Evolutionary conservation across 2,329 filamentous ascomycete genomes (phyloP).

Genomic region (Pseudocercospora fijiensis): DNA sequence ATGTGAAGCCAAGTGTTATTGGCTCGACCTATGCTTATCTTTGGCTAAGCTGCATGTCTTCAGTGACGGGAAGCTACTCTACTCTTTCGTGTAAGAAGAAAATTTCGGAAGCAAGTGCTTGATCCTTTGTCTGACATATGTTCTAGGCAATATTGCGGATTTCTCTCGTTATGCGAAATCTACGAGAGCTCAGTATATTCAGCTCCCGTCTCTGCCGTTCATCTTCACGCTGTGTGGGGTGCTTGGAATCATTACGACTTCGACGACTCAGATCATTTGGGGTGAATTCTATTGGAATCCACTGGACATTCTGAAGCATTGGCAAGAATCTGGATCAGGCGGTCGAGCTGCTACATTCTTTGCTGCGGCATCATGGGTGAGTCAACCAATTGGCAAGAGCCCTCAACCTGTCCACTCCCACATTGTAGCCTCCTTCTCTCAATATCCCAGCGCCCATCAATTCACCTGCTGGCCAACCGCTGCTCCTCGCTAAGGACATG

Average conservation of each 20-base stretch:
- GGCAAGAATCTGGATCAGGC: slow-evolving; percentile 13
- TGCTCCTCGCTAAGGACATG: too few relatives aligned
- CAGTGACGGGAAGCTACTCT: slow-evolving; percentile 50
- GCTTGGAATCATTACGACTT: slow-evolving; percentile 57
- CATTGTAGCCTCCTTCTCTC: too few relatives aligned
- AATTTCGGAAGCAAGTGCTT: too few relatives aligned
- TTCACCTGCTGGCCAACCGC: too few relatives aligned
- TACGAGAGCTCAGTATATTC: slow-evolving; percentile 34
- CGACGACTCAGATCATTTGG: slow-evolving; percentile 53
- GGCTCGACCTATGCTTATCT: slow-evolving; percentile 42
- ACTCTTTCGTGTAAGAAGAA: slow-evolving; percentile 31
- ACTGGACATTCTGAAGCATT: slow-evolving; percentile 21
- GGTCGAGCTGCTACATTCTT: slow-evolving; percentile 28
- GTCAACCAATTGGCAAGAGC: too few relatives aligned
- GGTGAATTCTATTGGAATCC: slow-evolving; percentile 43
- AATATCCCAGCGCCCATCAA: too few relatives aligned
- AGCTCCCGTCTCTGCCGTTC: slow-evolving; percentile 45
- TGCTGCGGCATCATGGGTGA: slow-evolving; percentile 23
- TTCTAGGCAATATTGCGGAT: slow-evolving; percentile 35
- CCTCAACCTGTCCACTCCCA: too few relatives aligned
- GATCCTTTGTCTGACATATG: neutral
- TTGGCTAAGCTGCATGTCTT: slow-evolving; percentile 49
- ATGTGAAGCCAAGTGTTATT: slow-evolving; percentile 37
- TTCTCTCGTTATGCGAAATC: slow-evolving; percentile 37
- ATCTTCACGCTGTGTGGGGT: slow-evolving; percentile 50